These are phyloP conservation scores for Aspergillus wentii DNA, from an alignment of 495 filamentous ascomycete genomes.

Conservation along the genomic window DNA sequence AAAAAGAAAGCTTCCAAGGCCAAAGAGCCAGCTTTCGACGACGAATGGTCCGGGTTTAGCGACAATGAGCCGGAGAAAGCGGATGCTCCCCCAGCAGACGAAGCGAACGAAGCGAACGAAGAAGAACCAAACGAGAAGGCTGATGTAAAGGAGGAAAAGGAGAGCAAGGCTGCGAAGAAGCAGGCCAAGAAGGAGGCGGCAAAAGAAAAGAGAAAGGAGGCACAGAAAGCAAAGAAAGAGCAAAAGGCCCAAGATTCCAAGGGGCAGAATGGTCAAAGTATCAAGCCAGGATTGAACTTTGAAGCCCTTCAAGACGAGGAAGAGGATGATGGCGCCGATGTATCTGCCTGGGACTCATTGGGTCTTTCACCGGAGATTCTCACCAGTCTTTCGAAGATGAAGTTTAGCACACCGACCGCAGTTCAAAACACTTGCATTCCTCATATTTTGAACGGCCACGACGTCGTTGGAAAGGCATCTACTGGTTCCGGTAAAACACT, in stretches of 20 bases:
- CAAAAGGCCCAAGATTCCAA: conserved; percentile 8
- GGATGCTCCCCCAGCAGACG: conserved; percentile 12
- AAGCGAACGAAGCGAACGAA: conserved; percentile 19
- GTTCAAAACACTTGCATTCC: conserved; percentile 79
- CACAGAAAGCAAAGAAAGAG: conserved; percentile 28
- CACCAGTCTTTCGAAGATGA: conserved; percentile 68
- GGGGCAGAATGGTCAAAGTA: conserved; percentile 13
- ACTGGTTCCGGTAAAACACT: conserved; percentile 97
- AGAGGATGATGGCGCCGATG: conserved; percentile 40
- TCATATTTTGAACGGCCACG: conserved; percentile 75
- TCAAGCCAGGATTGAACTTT: conserved; percentile 33
- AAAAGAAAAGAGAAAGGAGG: conserved; percentile 24
- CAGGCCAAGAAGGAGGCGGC: conserved; percentile 26
- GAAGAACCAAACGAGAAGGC: conserved; percentile 11
- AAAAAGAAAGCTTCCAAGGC: conserved; percentile 16
- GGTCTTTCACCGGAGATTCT: conserved; percentile 64
- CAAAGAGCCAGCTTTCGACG: conserved; percentile 31
- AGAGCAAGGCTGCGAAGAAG: conserved; percentile 29
- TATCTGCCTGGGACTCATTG: conserved; percentile 73
- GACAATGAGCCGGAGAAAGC: conserved; percentile 32
- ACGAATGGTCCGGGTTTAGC: conserved; percentile 54
- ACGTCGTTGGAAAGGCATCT: conserved; percentile 91
- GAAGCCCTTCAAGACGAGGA: conserved; percentile 34
- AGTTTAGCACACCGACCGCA: conserved; percentile 71
- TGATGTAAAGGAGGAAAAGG: conserved; percentile 14